phyloP scores from a whole-genome alignment of 148 eudicot genomes.

The Rhododendron kiyosumense region DNA sequence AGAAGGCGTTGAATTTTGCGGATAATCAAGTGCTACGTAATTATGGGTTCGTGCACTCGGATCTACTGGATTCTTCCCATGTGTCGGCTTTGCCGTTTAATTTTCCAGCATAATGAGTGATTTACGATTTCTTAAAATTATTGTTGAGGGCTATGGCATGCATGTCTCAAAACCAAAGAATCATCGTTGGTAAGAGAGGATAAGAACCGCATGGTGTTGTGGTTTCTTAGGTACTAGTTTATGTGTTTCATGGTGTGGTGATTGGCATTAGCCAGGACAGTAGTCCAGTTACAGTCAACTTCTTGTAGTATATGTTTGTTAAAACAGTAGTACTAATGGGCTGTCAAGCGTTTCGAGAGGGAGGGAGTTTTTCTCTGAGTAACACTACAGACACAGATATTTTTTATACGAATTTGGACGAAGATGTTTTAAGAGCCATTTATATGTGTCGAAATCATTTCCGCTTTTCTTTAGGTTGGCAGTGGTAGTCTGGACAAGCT shows the following conservation, averaged over 20 bases:
- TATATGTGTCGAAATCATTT: neutral
- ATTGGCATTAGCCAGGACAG: too few species aligned
- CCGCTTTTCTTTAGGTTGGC: neutral
- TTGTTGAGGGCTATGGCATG: neutral
- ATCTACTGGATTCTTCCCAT: conserved; percentile 13
- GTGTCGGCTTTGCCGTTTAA: conserved; percentile 7
- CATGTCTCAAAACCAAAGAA: too few species aligned
- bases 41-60: conserved; percentile 14
- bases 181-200: too few species aligned
- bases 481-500: neutral
- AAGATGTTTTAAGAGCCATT: neutral
- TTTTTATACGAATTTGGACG: neutral
- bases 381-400: neutral
- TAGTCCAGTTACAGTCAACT: too few species aligned
- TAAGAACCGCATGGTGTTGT: neutral
- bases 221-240: neutral
- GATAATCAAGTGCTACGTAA: conserved; percentile 22
- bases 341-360: neutral
- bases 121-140: neutral
- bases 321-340: neutral
- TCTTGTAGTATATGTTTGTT: too few species aligned
- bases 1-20: conserved; percentile 21
- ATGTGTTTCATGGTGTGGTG: neutral
- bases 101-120: neutral
- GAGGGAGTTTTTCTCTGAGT: too few species aligned